Evolutionary conservation across 805 yeast species (phyloP).

Genomic region (Starmerella sp.): DNA sequence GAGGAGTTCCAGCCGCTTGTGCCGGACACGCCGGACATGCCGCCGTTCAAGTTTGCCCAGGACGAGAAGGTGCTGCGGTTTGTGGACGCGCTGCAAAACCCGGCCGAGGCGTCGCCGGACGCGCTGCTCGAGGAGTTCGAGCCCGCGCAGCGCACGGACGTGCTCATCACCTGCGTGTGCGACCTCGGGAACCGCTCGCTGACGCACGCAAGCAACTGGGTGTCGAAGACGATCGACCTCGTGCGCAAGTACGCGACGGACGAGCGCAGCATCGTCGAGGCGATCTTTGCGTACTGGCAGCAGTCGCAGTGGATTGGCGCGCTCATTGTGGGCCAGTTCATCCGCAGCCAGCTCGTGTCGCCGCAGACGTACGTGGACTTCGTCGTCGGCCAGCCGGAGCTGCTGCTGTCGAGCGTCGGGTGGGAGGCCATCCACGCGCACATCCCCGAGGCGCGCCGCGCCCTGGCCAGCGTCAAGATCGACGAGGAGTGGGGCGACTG

Average conservation of each 20-base stretch:
- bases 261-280: slow-evolving; percentile 38
- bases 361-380: slow-evolving; percentile 35
- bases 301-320: slow-evolving; percentile 54
- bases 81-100: slow-evolving; percentile 32
- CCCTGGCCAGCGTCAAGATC: slow-evolving; percentile 2
- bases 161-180: slow-evolving; percentile 60
- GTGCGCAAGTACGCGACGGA: slow-evolving; percentile 26
- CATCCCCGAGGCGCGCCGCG: slow-evolving; percentile 8
- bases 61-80: slow-evolving; percentile 22
- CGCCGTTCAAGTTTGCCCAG: slow-evolving; percentile 33
- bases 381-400: slow-evolving; percentile 30
- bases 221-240: slow-evolving; percentile 33
- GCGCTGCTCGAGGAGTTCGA: slow-evolving; percentile 23
- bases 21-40: slow-evolving; percentile 29
- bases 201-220: slow-evolving; percentile 56
- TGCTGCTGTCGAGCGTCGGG: slow-evolving; percentile 23
- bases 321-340: slow-evolving; percentile 44
- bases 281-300: slow-evolving; percentile 55
- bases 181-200: slow-evolving; percentile 81
- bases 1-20: slow-evolving; percentile 38
- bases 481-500: slow-evolving; percentile 21
- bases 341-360: slow-evolving; percentile 36
- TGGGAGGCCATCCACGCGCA: slow-evolving; percentile 23
- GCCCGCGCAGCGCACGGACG: slow-evolving; percentile 27
- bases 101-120: slow-evolving; percentile 20